Evolutionary conservation across 352 stramenopile genomes (phyloP).

Genomic region (Thalassiosira hispida): DNA sequence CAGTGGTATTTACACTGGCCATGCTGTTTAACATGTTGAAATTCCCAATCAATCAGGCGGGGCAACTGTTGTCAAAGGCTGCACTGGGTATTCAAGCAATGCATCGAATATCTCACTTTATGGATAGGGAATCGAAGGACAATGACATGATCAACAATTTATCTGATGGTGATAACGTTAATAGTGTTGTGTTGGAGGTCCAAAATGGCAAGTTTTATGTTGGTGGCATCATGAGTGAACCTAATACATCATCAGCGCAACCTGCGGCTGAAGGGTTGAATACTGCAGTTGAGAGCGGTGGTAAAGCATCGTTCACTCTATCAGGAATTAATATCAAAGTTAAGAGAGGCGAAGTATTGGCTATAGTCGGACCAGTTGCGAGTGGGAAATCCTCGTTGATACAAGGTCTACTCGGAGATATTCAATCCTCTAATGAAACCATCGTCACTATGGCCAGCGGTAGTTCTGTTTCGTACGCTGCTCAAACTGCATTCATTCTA

Average conservation of each 20-base stretch:
- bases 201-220: slow-evolving; percentile 43
- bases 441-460: slow-evolving; percentile 13
- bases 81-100: slow-evolving; percentile 32
- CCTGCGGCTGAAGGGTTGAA: slow-evolving; percentile 58
- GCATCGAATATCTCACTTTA: slow-evolving; percentile 36
- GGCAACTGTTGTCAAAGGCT: slow-evolving; percentile 35
- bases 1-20: slow-evolving; percentile 34
- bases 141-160: no score
- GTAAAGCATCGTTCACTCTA: slow-evolving; percentile 9
- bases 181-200: slow-evolving; percentile 23
- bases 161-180: slow-evolving; percentile 10
- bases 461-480: slow-evolving; percentile 35
- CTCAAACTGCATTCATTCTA: slow-evolving; percentile 78
- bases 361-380: slow-evolving; percentile 70
- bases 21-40: slow-evolving; percentile 40
- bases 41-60: slow-evolving; percentile 49
- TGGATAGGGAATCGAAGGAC: slow-evolving; percentile 6
- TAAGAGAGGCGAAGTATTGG: slow-evolving; percentile 85
- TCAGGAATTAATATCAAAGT: slow-evolving; percentile 72
- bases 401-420: slow-evolving; percentile 62
- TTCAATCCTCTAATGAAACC: slow-evolving; percentile 24
- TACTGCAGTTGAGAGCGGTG: neutral
- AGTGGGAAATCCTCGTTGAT: slow-evolving; percentile 73
- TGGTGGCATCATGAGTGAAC: slow-evolving; percentile 21
- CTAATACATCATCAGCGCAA: slow-evolving; percentile 2